These are phyloP conservation scores for Phialophora verrucosa DNA, from an alignment of 2,329 filamentous ascomycete genomes.

Conservation along the genomic window DNA sequence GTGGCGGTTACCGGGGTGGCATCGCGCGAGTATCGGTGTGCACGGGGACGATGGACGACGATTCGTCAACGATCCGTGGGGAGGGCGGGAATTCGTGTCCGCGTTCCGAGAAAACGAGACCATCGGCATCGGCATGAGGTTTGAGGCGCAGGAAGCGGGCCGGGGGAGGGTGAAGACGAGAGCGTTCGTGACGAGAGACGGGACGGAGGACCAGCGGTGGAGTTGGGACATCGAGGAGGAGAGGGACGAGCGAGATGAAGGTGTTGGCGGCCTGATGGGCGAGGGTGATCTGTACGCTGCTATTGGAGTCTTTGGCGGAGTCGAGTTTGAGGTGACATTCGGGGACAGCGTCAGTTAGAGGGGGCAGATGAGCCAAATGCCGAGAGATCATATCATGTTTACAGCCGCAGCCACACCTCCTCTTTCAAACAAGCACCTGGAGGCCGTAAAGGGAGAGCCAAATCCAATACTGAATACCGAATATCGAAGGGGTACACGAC, in stretches of 20 bases:
- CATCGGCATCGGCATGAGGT: constrained; percentile 65
- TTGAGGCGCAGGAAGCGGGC: constrained; percentile 45
- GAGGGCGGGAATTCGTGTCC: constrained; percentile 63
- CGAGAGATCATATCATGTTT: background rate
- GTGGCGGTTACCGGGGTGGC: constrained; percentile 68
- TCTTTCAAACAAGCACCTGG: background rate
- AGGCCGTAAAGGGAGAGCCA: background rate
- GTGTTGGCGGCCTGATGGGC: constrained; percentile 70
- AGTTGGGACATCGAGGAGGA: constrained; percentile 68
- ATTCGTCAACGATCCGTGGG: constrained; percentile 67
- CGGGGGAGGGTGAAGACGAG: constrained; percentile 36
- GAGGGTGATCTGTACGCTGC: constrained; percentile 68
- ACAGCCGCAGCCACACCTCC: background rate
- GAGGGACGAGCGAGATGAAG: constrained; percentile 57
- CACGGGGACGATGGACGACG: constrained; percentile 68
- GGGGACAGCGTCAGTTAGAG: constrained; percentile 42
- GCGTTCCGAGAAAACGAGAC: constrained; percentile 61
- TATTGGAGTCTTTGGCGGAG: constrained; percentile 66
- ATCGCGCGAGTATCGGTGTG: constrained; percentile 64
- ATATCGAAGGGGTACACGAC: background rate
- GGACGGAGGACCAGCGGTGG: constrained; percentile 50
- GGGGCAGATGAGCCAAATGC: background rate
- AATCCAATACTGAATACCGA: background rate
- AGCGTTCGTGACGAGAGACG: constrained; percentile 66
- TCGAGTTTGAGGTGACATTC: constrained; percentile 65